Percentiles rank a stretch among this genome's conserved stretches.
Evolutionary conservation across 148 eudicot species (phyloP).

Genomic region (Dysphania ambrosioides): DNA sequence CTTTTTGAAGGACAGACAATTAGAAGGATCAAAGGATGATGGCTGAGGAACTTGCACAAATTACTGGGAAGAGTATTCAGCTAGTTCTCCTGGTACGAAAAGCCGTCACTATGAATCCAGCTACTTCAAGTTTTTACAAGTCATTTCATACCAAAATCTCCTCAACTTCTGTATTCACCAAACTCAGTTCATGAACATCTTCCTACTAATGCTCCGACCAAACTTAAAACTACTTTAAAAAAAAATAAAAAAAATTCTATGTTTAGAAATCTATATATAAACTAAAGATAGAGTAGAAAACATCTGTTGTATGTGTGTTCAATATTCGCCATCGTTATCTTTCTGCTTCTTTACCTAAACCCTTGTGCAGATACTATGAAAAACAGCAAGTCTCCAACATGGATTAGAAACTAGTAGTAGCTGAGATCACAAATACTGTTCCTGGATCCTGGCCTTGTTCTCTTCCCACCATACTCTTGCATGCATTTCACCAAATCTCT

Average conservation of each 20-base stretch:
- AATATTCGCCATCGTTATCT: conserved; percentile 23
- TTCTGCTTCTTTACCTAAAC: conserved; percentile 14
- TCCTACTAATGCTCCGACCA: conserved; percentile 19
- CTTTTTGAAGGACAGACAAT: not conserved
- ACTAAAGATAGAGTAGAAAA: conserved; percentile 8
- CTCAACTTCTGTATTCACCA: conserved; percentile 8
- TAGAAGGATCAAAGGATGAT: not conserved
- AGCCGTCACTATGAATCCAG: conserved; percentile 2
- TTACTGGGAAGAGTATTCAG: not conserved
- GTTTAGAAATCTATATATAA: conserved; percentile 16
- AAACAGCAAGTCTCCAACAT: no score
- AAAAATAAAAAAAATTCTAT: conserved; percentile 20
- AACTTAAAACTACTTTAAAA: not conserved
- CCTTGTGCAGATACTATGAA: conserved; percentile 4
- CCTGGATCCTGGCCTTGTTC: conserved; percentile 82
- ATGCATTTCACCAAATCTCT: conserved; percentile 73
- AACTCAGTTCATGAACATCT: conserved; percentile 3
- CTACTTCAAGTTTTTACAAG: conserved; percentile 17
- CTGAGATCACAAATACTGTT: conserved; percentile 70
- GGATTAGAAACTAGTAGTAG: no score
- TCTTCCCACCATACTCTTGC: conserved; percentile 94
- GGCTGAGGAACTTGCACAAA: not conserved
- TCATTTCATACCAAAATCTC: conserved; percentile 16
- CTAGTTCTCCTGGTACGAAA: no score
- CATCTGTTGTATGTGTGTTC: conserved; percentile 23